Base-by-base conservation (phyloP, 2,329 filamentous ascomycete species). In the Raffaelea ambrosiae region DNA sequence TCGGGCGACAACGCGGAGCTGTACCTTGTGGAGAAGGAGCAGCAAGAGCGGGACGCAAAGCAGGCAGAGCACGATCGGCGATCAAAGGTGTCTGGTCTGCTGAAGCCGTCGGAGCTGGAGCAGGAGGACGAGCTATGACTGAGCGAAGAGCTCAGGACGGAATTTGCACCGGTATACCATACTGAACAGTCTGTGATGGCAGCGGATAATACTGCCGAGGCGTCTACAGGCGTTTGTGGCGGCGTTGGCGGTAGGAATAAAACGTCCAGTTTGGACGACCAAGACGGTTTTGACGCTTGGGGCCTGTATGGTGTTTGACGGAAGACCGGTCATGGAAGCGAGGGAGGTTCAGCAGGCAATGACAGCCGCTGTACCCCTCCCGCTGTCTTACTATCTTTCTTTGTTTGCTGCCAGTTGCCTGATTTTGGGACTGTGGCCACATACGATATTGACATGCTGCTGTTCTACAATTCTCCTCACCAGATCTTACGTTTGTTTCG, bases 21-120 rank as follows among this genome's bases (percentile, higher is more conserved):
- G 10, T 98, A 86, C 66, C 82, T 86, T 4, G 90, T 95, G 50
- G 93, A 98, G 66, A 89, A 95, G 66, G 93, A 98, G 67, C 86
- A 94, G 65, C 88, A 89, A 54, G 84, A 91, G 52, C 82, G 81
- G 55, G 87, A 91, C 58, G 87, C 86, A 42, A 88, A 90, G 65
- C 83, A 85, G 43, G 86, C 88, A 20, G 94, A 98, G 64, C 83
- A 90, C 59, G 88, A 96, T 67, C 84, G 91, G 57, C 83, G 88
- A 53, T 87, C 91, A 70, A 97, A 95, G 75, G 88, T 98, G 48
- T 90, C 93, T 57, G 93, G 94, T 60, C 75, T 98, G 52, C 74
- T 98, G 61, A 97, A 98, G 74, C 94, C 93, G 44, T 93, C 89
- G n/a, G 93, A 98, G 65, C 79, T 98, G 62, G 91, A 89, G 45